phyloP scores from a whole-genome alignment of 2,329 filamentous ascomycete species.

The Ophiobolus disseminans region DNA sequence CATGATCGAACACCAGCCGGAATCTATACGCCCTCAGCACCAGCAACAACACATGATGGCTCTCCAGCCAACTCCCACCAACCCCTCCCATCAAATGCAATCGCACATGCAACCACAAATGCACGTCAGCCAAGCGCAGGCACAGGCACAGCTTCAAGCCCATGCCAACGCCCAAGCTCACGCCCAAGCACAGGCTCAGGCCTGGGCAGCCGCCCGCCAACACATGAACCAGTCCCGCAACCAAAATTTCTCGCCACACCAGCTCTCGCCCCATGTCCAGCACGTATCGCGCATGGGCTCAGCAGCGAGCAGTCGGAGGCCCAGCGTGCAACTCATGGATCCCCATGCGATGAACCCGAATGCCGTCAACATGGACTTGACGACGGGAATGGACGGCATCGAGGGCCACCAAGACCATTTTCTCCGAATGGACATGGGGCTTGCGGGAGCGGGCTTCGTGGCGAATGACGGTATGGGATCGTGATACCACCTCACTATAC shows the following conservation, averaged over 20 bases:
- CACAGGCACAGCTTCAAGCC: conserved; percentile 31
- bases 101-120: conserved; percentile 35
- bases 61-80: conserved; percentile 40
- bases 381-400: conserved; percentile 43
- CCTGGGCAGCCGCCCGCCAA: conserved; percentile 44
- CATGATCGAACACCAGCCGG: conserved; percentile 12
- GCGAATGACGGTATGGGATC: conserved; percentile 25
- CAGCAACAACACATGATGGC: conserved; percentile 34
- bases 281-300: conserved; percentile 39
- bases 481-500: neutral
- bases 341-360: conserved; percentile 30
- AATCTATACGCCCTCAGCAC: conserved; percentile 12
- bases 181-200: conserved; percentile 35
- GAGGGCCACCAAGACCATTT: conserved; percentile 43
- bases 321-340: conserved; percentile 41
- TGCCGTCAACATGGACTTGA: conserved; percentile 28
- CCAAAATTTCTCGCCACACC: conserved; percentile 39
- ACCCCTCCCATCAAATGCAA: conserved; percentile 34
- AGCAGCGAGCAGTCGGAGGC: conserved; percentile 39
- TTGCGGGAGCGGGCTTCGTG: conserved; percentile 34
- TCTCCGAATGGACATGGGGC: conserved; percentile 41
- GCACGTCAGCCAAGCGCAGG: conserved; percentile 38
- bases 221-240: conserved; percentile 48
- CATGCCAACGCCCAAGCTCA: conserved; percentile 36
- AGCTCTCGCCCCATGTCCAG: conserved; percentile 33